Base-by-base conservation (phyloP, 2,329 filamentous ascomycete genomes). In the Eurotiales sp. region DNA sequence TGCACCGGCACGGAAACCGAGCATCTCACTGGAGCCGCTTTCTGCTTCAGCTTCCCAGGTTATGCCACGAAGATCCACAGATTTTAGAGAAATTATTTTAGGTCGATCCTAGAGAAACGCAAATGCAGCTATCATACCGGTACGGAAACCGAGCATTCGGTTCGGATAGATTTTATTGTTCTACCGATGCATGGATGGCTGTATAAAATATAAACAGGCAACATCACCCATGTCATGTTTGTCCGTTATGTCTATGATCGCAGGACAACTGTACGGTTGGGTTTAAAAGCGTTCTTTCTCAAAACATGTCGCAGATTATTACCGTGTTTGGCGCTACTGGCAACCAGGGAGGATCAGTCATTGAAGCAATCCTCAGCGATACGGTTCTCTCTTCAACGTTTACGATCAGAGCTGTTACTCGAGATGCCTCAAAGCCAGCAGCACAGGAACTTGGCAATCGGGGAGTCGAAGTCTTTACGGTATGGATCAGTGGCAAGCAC, bases 271-370 rank as follows among this genome's bases (percentile, higher is more conserved):
- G n/a, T n/a, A n/a, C n/a, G n/a, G n/a, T n/a, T n/a, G n/a, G n/a
- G n/a, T n/a, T n/a, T n/a, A n/a, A n/a, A 22, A 36, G 15, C 1
- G 6, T 21, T 12, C 22, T 34, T 36, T 21, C n/a, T n/a, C n/a
- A n/a, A n/a, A 53, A 4, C 4, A 65, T 65, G 61, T 55, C 54
- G 14, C 60, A 63, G 25, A 53, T 61, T 14, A 46, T 83, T 60
- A 77, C 76, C 37, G 72, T 84, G 11, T 78, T 84, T 58, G 81
- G 81, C 21, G 77, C 80, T 36, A 84, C 81, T 19, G 80, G 81
- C 53, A 76, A 78, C 51, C 82, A 86, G 66, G 83, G 82, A 42
- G 77, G 79, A 54, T 79, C 78, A 5, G 72, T 84, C 40, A 74
- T 80, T 44, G 62, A 68, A 22, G 58, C 61, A 30, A 61, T 80